phyloP scores from a whole-genome alignment of 331 rosid genomes.

The Quercus lobata region DNA sequence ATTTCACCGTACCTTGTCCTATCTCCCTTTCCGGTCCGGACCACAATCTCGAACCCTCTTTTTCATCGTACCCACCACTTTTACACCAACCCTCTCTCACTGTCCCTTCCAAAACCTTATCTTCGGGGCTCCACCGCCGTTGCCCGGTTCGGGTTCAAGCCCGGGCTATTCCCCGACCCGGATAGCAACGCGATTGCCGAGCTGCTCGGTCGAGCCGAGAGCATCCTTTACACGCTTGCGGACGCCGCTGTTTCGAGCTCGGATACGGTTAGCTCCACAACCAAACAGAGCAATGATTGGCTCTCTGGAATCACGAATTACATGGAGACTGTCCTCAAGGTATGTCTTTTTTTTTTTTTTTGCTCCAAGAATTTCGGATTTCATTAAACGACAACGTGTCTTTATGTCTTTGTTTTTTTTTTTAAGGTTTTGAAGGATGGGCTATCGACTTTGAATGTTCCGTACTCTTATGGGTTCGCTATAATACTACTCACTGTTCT shows the following conservation, averaged over 20 bases:
- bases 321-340: constrained; percentile 81
- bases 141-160: constrained; percentile 52
- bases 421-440: constrained; percentile 56
- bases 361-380: not conserved
- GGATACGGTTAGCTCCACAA: constrained; percentile 36
- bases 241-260: constrained; percentile 78
- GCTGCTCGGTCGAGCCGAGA: constrained; percentile 64
- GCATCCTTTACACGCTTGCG: constrained; percentile 74
- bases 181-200: constrained; percentile 39
- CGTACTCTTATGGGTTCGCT: constrained; percentile 94
- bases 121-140: constrained; percentile 63
- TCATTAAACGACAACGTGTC: no score
- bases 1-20: constrained; percentile 33
- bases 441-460: constrained; percentile 71
- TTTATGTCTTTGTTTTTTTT: no score
- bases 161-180: constrained; percentile 59
- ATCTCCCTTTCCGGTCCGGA: constrained; percentile 41
- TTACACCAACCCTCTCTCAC: constrained; percentile 7
- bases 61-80: constrained; percentile 36
- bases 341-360: not conserved
- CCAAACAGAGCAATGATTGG: constrained; percentile 78
- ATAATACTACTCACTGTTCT: constrained; percentile 87
- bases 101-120: constrained; percentile 30
- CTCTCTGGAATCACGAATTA: constrained; percentile 79
- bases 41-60: constrained; percentile 23